Conservation (phyloP, 345 rosid genomes). For the Gossypium arboreum region DNA sequence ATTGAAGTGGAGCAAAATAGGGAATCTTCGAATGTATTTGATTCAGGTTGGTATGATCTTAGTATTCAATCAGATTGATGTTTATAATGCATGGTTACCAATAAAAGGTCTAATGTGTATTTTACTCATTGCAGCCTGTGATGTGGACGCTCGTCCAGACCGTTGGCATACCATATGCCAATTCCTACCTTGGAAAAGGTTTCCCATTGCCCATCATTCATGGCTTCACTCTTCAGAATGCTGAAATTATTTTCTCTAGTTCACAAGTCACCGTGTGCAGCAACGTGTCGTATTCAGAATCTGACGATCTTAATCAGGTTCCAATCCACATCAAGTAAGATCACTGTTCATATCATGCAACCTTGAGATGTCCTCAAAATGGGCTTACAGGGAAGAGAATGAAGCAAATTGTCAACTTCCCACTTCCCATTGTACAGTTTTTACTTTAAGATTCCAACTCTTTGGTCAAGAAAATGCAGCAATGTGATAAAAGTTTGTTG, state of each 20-base stretch:
- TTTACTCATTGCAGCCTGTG: conserved; percentile 58
- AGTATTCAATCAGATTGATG: background rate
- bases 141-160: conserved; percentile 87
- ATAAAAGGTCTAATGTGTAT: background rate
- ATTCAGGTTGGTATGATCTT: conserved; percentile 47
- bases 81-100: background rate
- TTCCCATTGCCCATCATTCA: conserved; percentile 86
- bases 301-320: conserved; percentile 18
- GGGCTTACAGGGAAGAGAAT: background rate
- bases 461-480: background rate
- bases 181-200: conserved; percentile 66
- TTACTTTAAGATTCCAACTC: background rate
- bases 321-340: background rate
- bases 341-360: conserved; percentile 1
- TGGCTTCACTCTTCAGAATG: conserved; percentile 69
- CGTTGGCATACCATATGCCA: conserved; percentile 71
- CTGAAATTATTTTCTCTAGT: conserved; percentile 49
- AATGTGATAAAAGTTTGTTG: background rate
- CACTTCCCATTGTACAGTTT: background rate
- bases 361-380: background rate
- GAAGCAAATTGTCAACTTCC: background rate
- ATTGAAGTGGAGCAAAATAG: conserved; percentile 83
- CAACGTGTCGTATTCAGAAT: conserved; percentile 50
- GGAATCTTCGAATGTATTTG: conserved; percentile 68
- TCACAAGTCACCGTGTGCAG: conserved; percentile 66